A percentile compares a stretch with the other conserved stretches of the same genome.
Evolutionary conservation across 306 rosid species (phyloP).

Genomic region (Betula pendula): DNA sequence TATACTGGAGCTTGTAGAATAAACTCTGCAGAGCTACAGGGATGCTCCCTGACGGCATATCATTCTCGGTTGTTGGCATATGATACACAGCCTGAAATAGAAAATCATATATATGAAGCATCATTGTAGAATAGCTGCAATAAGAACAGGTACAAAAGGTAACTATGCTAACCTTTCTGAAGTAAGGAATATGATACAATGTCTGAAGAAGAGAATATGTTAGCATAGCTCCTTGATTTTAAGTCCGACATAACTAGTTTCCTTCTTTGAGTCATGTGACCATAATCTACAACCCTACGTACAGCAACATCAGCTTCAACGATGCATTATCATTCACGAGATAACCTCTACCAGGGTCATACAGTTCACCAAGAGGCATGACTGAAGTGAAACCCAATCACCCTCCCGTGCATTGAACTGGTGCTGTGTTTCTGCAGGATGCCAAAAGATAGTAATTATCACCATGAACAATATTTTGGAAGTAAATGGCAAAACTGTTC

Average conservation of each 20-base stretch:
- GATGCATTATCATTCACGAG: slow-evolving; percentile 35
- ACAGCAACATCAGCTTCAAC: slow-evolving; percentile 45
- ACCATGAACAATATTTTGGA: background rate
- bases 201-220: slow-evolving; percentile 96
- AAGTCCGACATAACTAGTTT: slow-evolving; percentile 91
- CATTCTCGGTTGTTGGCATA: slow-evolving; percentile 96
- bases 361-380: slow-evolving; percentile 43
- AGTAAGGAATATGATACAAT: slow-evolving; percentile 84
- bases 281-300: slow-evolving; percentile 75
- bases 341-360: slow-evolving; percentile 38
- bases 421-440: slow-evolving; percentile 39
- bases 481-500: background rate
- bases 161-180: slow-evolving; percentile 71
- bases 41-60: slow-evolving; percentile 92
- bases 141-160: background rate
- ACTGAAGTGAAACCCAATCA: slow-evolving; percentile 43
- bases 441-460: slow-evolving; percentile 1
- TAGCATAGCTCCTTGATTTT: slow-evolving; percentile 99
- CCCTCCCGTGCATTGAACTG: slow-evolving; percentile 44
- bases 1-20: slow-evolving; percentile 89
- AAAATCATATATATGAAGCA: slow-evolving; percentile 16
- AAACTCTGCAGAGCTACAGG: slow-evolving; percentile 93
- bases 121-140: background rate
- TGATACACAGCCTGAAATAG: slow-evolving; percentile 80
- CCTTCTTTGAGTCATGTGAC: slow-evolving; percentile 88